Evolutionary conservation across 176 grass and related monocot species (phyloP), one percentile per base, ranked within the genome.

Genomic region (Canna indica): DNA sequence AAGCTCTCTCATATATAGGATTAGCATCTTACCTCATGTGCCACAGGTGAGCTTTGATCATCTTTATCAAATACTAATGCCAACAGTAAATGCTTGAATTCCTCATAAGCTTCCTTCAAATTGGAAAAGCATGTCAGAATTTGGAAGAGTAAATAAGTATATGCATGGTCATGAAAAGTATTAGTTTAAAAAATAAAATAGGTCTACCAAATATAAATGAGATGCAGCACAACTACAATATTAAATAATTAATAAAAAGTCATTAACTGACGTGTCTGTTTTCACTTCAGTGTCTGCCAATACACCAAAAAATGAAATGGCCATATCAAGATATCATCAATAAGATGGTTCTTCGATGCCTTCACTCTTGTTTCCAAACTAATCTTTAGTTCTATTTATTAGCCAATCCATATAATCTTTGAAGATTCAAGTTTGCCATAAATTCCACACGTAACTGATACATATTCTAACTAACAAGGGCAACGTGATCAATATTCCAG

Each of bases 61-160:
- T 93, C 84, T 81, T 99, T 88, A 65, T 88, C 80, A 82, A 82
- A 99, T 78, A 99, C 85, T 60, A 99, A 90, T 17, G 91, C 87
- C 59, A 99, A 82, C 33, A 99, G 82, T 57, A 93, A 84, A 88
- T 99, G 94, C 78, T 99, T 99, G 79, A 99, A 99, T 73, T 99
- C 94, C 82, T 99, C 90, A 76, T 99, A 99, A 84, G 94, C 94
- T 93, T 99, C 94, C 94, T 99, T 85, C 69, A 77, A 36, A 77
- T 26, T 34, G 56, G 22, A 42, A 44, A 77, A 44, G 20, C 15
- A 69, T 46, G 16, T 68, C 2, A 77, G 16, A 22, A 60, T 35
- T 14, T 17, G 2, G 8, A 77, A 31, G 18, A 15, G 5, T 31
- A 59, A 69, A 44, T 44, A 46, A 3, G 45, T 48, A 15, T 15